Conservation (phyloP, 192 early-diverging fungal genomes). For the Cladochytrium replicatum region DNA sequence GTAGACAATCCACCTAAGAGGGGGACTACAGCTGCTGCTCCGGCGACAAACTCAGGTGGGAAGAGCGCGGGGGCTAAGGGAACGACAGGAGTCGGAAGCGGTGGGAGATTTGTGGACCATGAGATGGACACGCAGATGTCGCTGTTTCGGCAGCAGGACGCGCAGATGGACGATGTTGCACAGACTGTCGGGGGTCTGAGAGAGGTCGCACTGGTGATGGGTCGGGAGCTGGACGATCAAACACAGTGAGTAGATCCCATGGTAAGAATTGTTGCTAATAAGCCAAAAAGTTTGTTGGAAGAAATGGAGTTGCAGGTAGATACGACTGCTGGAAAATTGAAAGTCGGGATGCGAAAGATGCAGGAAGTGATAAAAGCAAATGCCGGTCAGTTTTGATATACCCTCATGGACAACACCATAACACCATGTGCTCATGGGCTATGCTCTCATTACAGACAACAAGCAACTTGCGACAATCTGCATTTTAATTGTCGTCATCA, state of each 20-base stretch:
- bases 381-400: slow-evolving; percentile 20
- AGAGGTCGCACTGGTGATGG: slow-evolving; percentile 44
- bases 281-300: slow-evolving; percentile 23
- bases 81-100: slow-evolving; percentile 7
- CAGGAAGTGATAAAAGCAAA: slow-evolving; percentile 45
- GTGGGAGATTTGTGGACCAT: slow-evolving; percentile 25
- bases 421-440: neutral
- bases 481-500: slow-evolving; percentile 29
- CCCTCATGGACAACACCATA: neutral
- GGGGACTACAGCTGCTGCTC: too few relatives aligned
- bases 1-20: slow-evolving; percentile 9
- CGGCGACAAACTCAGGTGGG: too few relatives aligned
- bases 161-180: slow-evolving; percentile 38
- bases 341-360: slow-evolving; percentile 35
- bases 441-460: slow-evolving; percentile 11
- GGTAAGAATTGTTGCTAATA: neutral
- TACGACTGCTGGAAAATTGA: slow-evolving; percentile 33
- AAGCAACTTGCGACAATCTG: slow-evolving; percentile 42
- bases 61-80: too few relatives aligned
- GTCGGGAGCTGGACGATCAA: slow-evolving; percentile 47
- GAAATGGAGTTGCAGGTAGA: slow-evolving; percentile 45
- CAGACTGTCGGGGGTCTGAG: slow-evolving; percentile 32
- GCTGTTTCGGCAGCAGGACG: slow-evolving; percentile 40
- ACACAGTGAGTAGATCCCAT: slow-evolving; percentile 19
- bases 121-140: slow-evolving; percentile 34